phyloP scores from a whole-genome alignment of 257 asterid species.

The Lycium barbarum region DNA sequence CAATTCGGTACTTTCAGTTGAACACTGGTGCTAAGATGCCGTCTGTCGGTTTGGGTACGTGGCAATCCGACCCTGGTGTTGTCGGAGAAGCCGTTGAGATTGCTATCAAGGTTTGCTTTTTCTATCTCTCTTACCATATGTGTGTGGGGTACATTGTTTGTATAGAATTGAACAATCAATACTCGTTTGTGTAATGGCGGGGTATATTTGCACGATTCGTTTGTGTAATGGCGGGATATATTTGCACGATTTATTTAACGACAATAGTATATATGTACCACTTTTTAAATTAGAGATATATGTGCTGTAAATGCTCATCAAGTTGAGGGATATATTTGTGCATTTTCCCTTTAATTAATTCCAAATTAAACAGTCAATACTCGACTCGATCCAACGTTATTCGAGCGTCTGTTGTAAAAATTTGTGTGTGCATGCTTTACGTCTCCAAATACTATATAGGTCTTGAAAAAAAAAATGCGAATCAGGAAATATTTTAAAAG shows the following conservation, averaged over 20 bases:
- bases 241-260: no score
- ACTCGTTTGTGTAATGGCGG: no score
- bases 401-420: neutral
- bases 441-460: no score
- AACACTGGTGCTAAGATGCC: conserved; percentile 51
- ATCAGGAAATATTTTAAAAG: neutral
- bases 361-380: neutral
- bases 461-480: no score
- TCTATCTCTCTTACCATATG: neutral
- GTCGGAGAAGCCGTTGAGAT: conserved; percentile 42
- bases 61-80: conserved; percentile 49
- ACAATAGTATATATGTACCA: no score
- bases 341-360: no score
- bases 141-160: neutral
- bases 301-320: no score
- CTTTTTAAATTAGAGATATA: no score
- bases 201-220: no score
- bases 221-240: no score
- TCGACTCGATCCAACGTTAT: neutral
- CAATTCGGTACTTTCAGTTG: conserved; percentile 27
- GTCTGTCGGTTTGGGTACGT: conserved; percentile 48
- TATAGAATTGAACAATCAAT: no score
- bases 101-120: conserved; percentile 42
- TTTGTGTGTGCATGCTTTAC: neutral
- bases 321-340: no score